phyloP scores from a whole-genome alignment of 2,329 filamentous ascomycete genomes.

The Graphiopsis chlorocephala region DNA sequence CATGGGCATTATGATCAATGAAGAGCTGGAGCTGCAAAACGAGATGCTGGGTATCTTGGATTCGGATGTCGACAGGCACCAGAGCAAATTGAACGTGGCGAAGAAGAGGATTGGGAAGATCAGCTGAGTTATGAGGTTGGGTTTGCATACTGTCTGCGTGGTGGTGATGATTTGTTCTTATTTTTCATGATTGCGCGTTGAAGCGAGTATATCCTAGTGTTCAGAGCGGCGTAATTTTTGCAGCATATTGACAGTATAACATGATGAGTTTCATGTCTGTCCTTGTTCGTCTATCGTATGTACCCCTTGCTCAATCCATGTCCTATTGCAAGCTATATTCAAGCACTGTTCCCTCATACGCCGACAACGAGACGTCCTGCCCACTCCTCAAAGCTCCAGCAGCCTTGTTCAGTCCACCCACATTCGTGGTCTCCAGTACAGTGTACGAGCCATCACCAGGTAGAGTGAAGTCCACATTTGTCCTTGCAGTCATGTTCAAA shows the following conservation, averaged over 20 bases:
- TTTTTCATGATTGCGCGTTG: constrained; percentile 1
- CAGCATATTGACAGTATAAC: neutral
- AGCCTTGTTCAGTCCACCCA: neutral
- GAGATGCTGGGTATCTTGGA: constrained; percentile 67
- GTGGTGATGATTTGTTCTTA: neutral
- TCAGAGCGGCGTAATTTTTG: neutral
- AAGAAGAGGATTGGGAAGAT: constrained; percentile 70
- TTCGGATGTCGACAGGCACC: constrained; percentile 63
- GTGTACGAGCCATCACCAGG: constrained; percentile 7
- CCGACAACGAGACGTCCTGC: neutral
- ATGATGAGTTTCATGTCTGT: neutral
- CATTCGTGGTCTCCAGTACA: neutral
- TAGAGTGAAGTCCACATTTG: constrained; percentile 18
- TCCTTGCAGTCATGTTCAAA: constrained; percentile 20
- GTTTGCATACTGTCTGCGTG: neutral
- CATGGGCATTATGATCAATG: constrained; percentile 73
- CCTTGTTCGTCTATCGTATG: neutral
- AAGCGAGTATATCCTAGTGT: constrained; percentile 5
- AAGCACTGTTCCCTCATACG: constrained; percentile 2
- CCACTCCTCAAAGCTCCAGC: neutral
- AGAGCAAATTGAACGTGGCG: constrained; percentile 69
- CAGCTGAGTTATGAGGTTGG: constrained; percentile 23
- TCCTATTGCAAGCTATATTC: neutral
- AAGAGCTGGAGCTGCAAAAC: constrained; percentile 70
- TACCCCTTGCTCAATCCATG: no score